phyloP scores from a whole-genome alignment of 441 rosid species.

The Populus hybrid region DNA sequence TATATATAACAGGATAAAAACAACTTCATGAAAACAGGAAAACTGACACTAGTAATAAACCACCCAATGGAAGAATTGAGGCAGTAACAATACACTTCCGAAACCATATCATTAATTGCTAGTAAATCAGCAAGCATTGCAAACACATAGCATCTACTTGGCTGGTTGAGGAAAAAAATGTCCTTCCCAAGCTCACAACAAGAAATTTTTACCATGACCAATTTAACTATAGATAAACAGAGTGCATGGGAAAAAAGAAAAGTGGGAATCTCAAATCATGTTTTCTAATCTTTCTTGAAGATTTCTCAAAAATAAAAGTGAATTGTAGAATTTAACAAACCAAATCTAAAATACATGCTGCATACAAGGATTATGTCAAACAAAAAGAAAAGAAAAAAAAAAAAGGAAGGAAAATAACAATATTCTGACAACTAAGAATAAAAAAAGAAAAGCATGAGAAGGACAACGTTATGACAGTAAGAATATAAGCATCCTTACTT shows the following conservation, averaged over 20 bases:
- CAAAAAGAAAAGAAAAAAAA: neutral
- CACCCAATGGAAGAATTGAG: neutral
- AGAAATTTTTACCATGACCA: neutral
- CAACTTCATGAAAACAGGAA: neutral
- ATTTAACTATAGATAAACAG: neutral
- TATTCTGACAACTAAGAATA: neutral
- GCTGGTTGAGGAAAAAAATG: neutral
- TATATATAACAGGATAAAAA: too few relatives aligned
- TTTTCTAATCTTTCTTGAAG: neutral
- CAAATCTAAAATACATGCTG: too few relatives aligned
- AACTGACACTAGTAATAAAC: too few relatives aligned
- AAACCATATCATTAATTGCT: too few relatives aligned
- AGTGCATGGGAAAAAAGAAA: neutral
- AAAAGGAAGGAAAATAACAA: too few relatives aligned
- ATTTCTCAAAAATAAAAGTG: neutral
- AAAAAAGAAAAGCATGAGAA: neutral
- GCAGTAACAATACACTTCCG: neutral
- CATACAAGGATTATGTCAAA: too few relatives aligned
- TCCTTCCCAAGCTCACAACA: neutral
- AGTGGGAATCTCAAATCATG: neutral
- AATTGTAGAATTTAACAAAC: neutral
- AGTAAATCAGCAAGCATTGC: neutral
- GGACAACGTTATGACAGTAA: neutral
- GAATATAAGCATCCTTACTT: slow-evolving; percentile 42
- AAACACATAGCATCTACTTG: neutral